Conservation (phyloP, 225 moss, liverwort and hornwort species). For the Marchantia polymorpha region DNA sequence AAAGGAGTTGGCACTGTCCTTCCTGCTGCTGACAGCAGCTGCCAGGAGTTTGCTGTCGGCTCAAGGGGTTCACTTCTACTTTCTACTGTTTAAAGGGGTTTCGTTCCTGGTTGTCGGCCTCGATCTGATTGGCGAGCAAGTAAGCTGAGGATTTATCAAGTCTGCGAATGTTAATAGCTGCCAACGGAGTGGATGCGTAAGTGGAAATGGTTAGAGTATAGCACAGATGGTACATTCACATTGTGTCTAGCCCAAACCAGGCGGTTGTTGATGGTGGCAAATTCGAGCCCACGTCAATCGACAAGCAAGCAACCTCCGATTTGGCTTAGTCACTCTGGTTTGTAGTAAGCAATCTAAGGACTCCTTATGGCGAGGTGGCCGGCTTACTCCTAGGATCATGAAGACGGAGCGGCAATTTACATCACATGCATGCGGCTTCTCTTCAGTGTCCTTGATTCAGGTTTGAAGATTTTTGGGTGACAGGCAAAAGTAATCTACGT, state of each 20-base stretch:
- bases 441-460: slow-evolving; percentile 35
- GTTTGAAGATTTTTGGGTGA: slow-evolving; percentile 45
- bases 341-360: slow-evolving; percentile 26
- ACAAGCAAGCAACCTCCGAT: slow-evolving; percentile 40
- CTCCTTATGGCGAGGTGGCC: slow-evolving; percentile 32
- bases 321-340: slow-evolving; percentile 45
- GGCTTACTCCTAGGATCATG: slow-evolving; percentile 37
- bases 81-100: slow-evolving; percentile 52
- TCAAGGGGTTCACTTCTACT: slow-evolving; percentile 59
- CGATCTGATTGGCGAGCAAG: slow-evolving; percentile 62
- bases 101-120: slow-evolving; percentile 55
- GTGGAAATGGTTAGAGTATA: slow-evolving; percentile 36
- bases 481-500: slow-evolving; percentile 30
- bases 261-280: slow-evolving; percentile 37
- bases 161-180: slow-evolving; percentile 28
- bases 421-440: slow-evolving; percentile 18
- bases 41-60: slow-evolving; percentile 54
- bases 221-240: slow-evolving; percentile 38
- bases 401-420: slow-evolving; percentile 31
- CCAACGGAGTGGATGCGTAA: slow-evolving; percentile 32
- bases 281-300: slow-evolving; percentile 29
- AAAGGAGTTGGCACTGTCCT: slow-evolving; percentile 49
- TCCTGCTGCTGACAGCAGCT: slow-evolving; percentile 50
- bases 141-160: slow-evolving; percentile 39
- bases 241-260: slow-evolving; percentile 42